Percentiles rank a stretch among this genome's conserved stretches.
These are phyloP conservation scores for Lithocarpus polystachyus DNA, from an alignment of 306 rosid species.

Conservation along the genomic window DNA sequence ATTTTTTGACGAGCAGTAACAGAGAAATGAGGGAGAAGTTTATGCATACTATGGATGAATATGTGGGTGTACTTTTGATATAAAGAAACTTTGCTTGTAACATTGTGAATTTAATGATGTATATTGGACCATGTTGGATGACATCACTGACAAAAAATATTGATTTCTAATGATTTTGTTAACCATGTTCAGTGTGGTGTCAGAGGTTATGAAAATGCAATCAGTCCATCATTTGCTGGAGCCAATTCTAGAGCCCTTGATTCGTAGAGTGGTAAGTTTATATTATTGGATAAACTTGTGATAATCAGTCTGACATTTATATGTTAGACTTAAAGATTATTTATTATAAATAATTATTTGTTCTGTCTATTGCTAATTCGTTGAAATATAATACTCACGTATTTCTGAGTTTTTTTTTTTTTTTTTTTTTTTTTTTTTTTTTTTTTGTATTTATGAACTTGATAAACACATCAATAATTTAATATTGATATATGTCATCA, in stretches of 20 bases:
- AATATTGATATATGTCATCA: background rate
- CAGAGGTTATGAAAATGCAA: slow-evolving; percentile 35
- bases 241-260: slow-evolving; percentile 45
- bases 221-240: slow-evolving; percentile 42
- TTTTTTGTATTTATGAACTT: background rate
- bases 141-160: background rate
- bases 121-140: background rate
- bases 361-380: background rate
- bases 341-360: background rate
- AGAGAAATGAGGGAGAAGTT: background rate
- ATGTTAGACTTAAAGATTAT: background rate
- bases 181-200: slow-evolving; percentile 35
- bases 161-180: slow-evolving; percentile 9
- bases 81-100: background rate
- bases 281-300: background rate
- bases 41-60: background rate
- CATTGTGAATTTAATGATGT: background rate
- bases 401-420: background rate
- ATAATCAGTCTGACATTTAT: background rate
- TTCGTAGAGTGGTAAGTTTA: slow-evolving; percentile 55
- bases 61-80: background rate
- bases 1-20: background rate
- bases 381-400: background rate
- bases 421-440: background rate
- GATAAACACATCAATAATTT: slow-evolving; percentile 3